These are phyloP conservation scores for Madurella mycetomatis DNA, from an alignment of 2,329 filamentous ascomycete species.

Conservation along the genomic window DNA sequence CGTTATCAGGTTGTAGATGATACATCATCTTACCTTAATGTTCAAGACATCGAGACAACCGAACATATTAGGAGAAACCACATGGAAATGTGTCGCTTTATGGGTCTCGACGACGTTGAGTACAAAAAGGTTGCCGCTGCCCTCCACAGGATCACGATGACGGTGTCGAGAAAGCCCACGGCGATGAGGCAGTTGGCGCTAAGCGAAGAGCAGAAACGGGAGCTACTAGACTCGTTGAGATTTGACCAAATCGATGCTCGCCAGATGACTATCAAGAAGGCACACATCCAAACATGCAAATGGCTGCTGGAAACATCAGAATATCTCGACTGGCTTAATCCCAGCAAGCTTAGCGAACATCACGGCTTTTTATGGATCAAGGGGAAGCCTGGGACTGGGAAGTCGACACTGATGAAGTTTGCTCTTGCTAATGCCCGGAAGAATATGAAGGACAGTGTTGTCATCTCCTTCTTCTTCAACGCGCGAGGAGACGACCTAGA, in stretches of 20 bases:
- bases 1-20: conserved; percentile 33
- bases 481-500: conserved; percentile 11
- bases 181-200: neutral
- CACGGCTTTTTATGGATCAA: conserved; percentile 21
- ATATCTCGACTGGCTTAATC: conserved; percentile 38
- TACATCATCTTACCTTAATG: conserved; percentile 33
- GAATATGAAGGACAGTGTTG: neutral
- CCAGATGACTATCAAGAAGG: conserved; percentile 30
- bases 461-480: conserved; percentile 19
- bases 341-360: conserved; percentile 6
- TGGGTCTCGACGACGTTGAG: conserved; percentile 27
- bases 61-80: conserved; percentile 33
- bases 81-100: conserved; percentile 36
- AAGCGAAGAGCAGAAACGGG: neutral
- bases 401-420: conserved; percentile 23
- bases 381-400: conserved; percentile 20
- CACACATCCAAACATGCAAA: conserved; percentile 37
- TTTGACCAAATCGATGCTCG: conserved; percentile 41
- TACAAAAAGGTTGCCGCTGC: conserved; percentile 30
- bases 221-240: conserved; percentile 28
- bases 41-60: conserved; percentile 29
- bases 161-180: neutral
- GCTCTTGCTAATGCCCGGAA: neutral
- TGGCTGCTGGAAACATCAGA: conserved; percentile 37
- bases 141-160: neutral